Base-by-base conservation (phyloP, 371 early-diverging fungal species). In the Blakeslea trispora region DNA sequence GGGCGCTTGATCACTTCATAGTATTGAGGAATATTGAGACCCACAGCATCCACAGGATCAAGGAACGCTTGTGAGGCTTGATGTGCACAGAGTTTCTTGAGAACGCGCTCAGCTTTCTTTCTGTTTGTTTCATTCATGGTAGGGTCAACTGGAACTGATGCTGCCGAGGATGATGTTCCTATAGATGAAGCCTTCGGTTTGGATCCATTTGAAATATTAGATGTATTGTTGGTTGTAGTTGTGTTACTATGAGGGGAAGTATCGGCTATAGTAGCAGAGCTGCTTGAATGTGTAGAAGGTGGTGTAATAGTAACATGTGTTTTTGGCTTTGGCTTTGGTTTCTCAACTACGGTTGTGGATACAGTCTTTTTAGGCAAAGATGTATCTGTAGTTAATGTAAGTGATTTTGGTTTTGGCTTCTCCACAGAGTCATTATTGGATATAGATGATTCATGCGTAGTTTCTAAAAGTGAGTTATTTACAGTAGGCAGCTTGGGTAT, bases 11-110 rank as follows among this genome's bases (percentile, higher is more conserved):
- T 88, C 37, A 98, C 79, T 1, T 86, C 82, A 34, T 82, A 83
- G 69, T 99, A 99, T 49, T 84, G 84, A 2, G 99, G 99, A 28
- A 98, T 91, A 45, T 87, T 85, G 31, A 96, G 77, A 18, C 69
- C 72, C 21, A 70, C 68, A 18, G 90, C 92, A 71, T 98, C 98
- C n/a, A 99, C 97, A 35, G 79, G 79, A 13, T 75, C 63, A 56
- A 71, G 61, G 35, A 78, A 75, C 10, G 74, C 69, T 17, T 54
- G 67, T 0, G 76, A 63, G 9, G 68, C 64, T 40, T 71, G 74
- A 18, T 69, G 70, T 0, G 68, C 46, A 68, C 69, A 70, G 11
- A 79, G 28, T 35, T 72, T 72, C 15, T 66, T 65, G 23, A 76
- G 31, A 14, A 79, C 64, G 5, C 69, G 74, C 15, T 65, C 66